Percentiles rank a stretch among this genome's conserved stretches.
phyloP scores from a whole-genome alignment of 345 rosid species.

The Lepidium didymum region DNA sequence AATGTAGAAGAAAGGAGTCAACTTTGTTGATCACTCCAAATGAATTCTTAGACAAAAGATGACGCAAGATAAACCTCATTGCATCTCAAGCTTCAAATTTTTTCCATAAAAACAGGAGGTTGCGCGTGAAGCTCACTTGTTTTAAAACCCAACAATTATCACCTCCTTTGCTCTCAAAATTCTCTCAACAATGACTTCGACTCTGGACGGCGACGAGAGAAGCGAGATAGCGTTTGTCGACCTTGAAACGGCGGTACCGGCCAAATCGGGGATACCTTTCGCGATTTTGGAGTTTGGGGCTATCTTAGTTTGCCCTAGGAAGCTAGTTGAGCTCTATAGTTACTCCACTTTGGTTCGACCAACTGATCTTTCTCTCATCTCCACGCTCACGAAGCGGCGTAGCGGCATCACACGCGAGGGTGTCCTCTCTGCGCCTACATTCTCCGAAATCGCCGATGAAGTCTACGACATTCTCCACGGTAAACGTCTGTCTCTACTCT shows the following conservation, averaged over 20 bases:
- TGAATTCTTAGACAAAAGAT: not conserved
- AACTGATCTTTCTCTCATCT: slow-evolving; percentile 47
- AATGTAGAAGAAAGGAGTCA: not conserved
- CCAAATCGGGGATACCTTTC: slow-evolving; percentile 39
- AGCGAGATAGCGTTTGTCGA: slow-evolving; percentile 83
- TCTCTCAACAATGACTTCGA: slow-evolving; percentile 10
- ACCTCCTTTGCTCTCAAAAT: not conserved
- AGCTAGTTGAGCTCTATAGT: slow-evolving; percentile 52
- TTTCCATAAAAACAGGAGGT: not conserved
- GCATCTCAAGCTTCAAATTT: not conserved
- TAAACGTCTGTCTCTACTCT: not conserved
- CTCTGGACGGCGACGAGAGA: slow-evolving; percentile 11
- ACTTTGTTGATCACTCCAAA: not conserved
- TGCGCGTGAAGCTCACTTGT: not conserved
- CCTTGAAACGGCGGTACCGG: slow-evolving; percentile 70
- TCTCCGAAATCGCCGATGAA: slow-evolving; percentile 52
- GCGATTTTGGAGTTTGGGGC: slow-evolving; percentile 85
- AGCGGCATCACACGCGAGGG: slow-evolving; percentile 63
- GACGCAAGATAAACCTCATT: slow-evolving; percentile 11
- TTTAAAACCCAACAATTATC: not conserved
- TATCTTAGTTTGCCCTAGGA: slow-evolving; percentile 76
- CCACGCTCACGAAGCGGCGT: slow-evolving; percentile 46
- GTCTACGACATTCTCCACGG: slow-evolving; percentile 74
- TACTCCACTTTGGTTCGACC: slow-evolving; percentile 84
- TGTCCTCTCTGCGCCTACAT: slow-evolving; percentile 53